Base-by-base conservation (phyloP, 306 rosid species). In the Cyclanthera cordifolia region DNA sequence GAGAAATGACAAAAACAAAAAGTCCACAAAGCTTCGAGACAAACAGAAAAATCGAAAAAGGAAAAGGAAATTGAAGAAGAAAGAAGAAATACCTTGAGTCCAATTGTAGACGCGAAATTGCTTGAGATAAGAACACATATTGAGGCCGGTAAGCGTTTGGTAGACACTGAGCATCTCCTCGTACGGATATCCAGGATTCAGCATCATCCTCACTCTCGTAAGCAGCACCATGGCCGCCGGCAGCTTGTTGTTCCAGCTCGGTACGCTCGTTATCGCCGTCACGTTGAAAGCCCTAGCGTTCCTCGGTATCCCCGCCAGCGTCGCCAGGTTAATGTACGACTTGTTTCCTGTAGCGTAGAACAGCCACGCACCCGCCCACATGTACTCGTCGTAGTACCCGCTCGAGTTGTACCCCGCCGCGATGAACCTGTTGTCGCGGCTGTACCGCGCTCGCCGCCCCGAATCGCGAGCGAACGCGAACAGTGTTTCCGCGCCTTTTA, bases 351-450 rank as follows among this genome's bases (percentile, higher is more conserved):
- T 87, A 12, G 89, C 93, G 47, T 82, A 87, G 67, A 48, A 87
- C 65, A 87, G 20, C 93, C 93, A 87, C 2, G 89, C 80, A 28
- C 71, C 80, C 16, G 78, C 85, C 89, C 93, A 87, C 85, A 87
- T 87, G 76, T 82, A 87, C 56, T 87, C 93, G 14, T 84, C 93
- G 28, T 25, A 84, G 80, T 87, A 87, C 27, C 87, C 82, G 9
- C 73, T 21, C 32, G 93, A 87, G 78, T 87, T 87, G 70, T 87
- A 87, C 11, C 19, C 79, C 9, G 82, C 79, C 13, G 39, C 73
- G 13, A 84, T 82, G 12, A 48, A 24, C 0, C 54, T 50, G 10
- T 79, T 53, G 3, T 73, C 81, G 0, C 75, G 72, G 20, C 93
- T 82, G 17, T 84, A 87, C 0, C 73, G 2, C 0, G 8, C 7